These are phyloP conservation scores for Trichosporon sp. DNA, from an alignment of 1,284 basidiomycete genomes.

Conservation along the genomic window DNA sequence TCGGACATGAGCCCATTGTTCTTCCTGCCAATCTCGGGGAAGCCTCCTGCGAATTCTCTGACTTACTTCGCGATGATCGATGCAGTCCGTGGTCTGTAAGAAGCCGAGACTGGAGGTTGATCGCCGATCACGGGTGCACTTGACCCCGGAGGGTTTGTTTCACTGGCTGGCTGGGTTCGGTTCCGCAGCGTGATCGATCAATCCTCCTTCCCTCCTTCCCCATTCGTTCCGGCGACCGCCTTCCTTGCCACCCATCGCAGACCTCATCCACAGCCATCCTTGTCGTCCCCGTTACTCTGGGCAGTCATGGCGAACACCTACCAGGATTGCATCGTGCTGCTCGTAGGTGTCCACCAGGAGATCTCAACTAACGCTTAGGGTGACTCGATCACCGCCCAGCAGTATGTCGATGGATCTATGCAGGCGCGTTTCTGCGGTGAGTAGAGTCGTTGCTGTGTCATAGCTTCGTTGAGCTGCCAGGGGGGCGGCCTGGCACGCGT, in stretches of 20 bases:
- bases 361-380: conserved; percentile 13
- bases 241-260: background rate
- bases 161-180: no score
- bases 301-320: conserved; percentile 24
- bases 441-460: background rate
- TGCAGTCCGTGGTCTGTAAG: no score
- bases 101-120: no score
- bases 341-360: conserved; percentile 17
- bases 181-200: no score
- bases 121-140: background rate
- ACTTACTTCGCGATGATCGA: no score
- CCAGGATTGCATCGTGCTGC: conserved; percentile 28
- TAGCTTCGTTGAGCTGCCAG: no score
- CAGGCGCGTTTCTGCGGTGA: conserved; percentile 20
- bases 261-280: background rate
- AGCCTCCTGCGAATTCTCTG: no score
- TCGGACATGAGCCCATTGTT: no score
- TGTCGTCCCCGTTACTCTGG: background rate
- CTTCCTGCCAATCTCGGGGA: no score
- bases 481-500: no score
- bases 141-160: background rate
- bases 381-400: conserved; percentile 27
- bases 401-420: conserved; percentile 17
- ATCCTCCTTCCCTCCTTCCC: background rate
- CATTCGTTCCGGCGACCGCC: no score